A percentile compares a stretch with the other conserved stretches of the same genome.
Conservation (phyloP, 768 basidiomycete genomes). For the Suillus brevipes region DNA sequence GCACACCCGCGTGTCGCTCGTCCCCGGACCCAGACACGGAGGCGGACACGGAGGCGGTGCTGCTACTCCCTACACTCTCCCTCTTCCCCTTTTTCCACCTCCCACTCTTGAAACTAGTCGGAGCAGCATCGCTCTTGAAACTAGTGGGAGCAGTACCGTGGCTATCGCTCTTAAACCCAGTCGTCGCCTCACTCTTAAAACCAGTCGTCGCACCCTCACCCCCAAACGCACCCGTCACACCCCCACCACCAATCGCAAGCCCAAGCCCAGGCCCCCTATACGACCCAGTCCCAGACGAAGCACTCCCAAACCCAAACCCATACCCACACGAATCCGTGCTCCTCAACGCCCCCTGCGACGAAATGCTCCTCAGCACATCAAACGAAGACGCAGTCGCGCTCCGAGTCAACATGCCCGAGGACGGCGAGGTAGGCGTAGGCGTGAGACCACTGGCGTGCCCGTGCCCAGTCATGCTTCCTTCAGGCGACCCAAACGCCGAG, state of each 20-base stretch:
- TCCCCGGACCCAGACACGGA: constrained; percentile 22
- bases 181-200: too few relatives aligned
- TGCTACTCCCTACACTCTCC: constrained; percentile 16
- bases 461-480: constrained; percentile 23
- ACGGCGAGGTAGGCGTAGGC: not conserved
- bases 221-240: too few relatives aligned
- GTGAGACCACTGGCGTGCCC: too few relatives aligned
- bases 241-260: not conserved
- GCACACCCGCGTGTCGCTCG: constrained; percentile 29
- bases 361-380: constrained; percentile 29
- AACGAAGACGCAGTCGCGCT: constrained; percentile 26
- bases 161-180: too few relatives aligned
- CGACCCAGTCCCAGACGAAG: constrained; percentile 20
- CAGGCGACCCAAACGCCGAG: constrained; percentile 32
- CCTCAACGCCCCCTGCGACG: constrained; percentile 31
- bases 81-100: constrained; percentile 21
- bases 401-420: constrained; percentile 23
- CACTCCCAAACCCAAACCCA: constrained; percentile 22
- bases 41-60: constrained; percentile 4
- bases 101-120: not conserved
- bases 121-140: not conserved
- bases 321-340: constrained; percentile 21
- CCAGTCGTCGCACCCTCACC: too few relatives aligned
- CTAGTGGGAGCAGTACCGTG: too few relatives aligned
- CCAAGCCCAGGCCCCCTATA: not conserved